These are phyloP conservation scores for Mycena sanguinolenta DNA, from an alignment of 768 basidiomycete genomes.

Conservation along the genomic window DNA sequence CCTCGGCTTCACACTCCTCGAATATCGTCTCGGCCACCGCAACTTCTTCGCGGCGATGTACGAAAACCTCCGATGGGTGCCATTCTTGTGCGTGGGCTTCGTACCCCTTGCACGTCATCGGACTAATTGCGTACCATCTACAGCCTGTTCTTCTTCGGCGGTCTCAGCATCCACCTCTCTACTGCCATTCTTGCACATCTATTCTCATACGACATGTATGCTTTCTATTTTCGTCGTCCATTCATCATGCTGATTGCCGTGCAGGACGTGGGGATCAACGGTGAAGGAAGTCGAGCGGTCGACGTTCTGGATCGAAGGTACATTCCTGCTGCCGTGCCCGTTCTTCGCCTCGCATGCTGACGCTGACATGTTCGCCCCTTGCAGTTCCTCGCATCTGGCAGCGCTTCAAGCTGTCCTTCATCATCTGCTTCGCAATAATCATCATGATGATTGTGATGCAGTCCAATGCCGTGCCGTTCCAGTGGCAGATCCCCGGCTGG, in stretches of 20 bases:
- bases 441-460: constrained; percentile 74
- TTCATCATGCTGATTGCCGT: constrained; percentile 12
- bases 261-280: constrained; percentile 69
- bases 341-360: not conserved
- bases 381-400: constrained; percentile 83
- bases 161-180: constrained; percentile 79
- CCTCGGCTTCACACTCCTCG: constrained; percentile 78
- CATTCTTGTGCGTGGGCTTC: constrained; percentile 74
- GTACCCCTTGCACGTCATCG: not conserved
- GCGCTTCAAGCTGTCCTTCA: constrained; percentile 82
- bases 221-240: constrained; percentile 10
- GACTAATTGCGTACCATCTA: not conserved
- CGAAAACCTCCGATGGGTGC: constrained; percentile 75
- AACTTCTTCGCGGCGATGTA: constrained; percentile 61
- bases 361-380: constrained; percentile 16
- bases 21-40: constrained; percentile 80
- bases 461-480: constrained; percentile 66
- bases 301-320: constrained; percentile 88
- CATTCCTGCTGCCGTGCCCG: constrained; percentile 19
- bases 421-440: constrained; percentile 70
- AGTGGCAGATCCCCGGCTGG: constrained; percentile 74
- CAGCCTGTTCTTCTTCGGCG: constrained; percentile 84
- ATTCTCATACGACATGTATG: constrained; percentile 73
- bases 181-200: constrained; percentile 76
- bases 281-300: constrained; percentile 88